Evolutionary conservation across 169 alveolate genomes (phyloP).

Genomic region (Perkinsus chesapeaki): DNA sequence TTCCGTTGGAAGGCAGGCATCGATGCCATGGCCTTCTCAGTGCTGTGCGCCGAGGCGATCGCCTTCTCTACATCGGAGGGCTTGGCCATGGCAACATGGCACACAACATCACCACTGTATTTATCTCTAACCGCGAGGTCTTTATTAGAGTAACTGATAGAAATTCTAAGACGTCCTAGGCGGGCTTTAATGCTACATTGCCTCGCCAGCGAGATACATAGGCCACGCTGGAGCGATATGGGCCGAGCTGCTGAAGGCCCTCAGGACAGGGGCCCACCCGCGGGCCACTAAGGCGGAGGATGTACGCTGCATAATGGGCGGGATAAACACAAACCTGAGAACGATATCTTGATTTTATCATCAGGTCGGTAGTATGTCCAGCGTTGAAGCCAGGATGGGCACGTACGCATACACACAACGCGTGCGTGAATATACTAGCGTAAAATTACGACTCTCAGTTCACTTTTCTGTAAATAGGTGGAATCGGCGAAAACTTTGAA

Average conservation of each 20-base stretch:
- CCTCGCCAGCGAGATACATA: background rate
- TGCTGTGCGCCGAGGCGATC: background rate
- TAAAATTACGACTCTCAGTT: no score
- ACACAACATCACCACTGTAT: background rate
- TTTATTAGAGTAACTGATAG: background rate
- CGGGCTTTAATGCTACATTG: background rate
- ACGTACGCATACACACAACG: no score
- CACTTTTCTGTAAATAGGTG: background rate
- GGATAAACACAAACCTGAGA: no score
- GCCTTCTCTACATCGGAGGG: background rate
- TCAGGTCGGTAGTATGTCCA: no score
- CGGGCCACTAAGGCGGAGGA: background rate
- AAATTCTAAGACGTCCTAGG: background rate
- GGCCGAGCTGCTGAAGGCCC: background rate
- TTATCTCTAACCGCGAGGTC: slow-evolving; percentile 6
- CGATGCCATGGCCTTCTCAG: background rate
- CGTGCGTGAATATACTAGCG: no score
- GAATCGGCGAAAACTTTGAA: background rate
- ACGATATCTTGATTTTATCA: no score
- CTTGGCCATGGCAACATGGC: background rate
- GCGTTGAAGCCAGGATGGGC: no score
- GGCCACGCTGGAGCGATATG: background rate
- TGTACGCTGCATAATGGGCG: background rate
- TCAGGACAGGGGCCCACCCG: background rate
- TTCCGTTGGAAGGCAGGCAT: background rate